Evolutionary conservation across 2,329 filamentous ascomycete genomes (phyloP).

Genomic region (Cladosporium sp.): DNA sequence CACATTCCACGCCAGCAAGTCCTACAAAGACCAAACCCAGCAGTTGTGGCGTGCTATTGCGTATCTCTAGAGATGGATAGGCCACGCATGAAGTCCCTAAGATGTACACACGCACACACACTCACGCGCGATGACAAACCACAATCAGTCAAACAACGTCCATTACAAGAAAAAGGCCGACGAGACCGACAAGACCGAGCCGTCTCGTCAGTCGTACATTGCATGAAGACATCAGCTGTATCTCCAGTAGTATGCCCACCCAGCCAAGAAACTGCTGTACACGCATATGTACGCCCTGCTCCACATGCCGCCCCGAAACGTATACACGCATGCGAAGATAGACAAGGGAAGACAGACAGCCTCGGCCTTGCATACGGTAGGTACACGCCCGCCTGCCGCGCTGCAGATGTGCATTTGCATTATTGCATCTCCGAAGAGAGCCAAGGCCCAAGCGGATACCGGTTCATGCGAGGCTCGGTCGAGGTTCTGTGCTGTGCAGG

Average conservation of each 20-base stretch:
- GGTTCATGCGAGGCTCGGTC: slow-evolving; percentile 4
- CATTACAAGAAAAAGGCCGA: too few species aligned
- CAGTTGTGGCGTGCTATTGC: background rate
- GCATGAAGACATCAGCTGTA: slow-evolving; percentile 11
- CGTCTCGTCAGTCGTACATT: background rate
- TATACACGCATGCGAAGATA: background rate
- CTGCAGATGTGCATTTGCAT: background rate
- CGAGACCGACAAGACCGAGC: background rate
- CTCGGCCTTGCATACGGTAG: too few species aligned
- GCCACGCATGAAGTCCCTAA: too few species aligned
- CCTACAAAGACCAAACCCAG: background rate
- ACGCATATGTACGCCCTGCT: background rate
- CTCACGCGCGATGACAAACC: too few species aligned
- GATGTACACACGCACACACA: too few species aligned
- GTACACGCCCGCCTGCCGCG: too few species aligned
- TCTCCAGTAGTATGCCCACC: background rate
- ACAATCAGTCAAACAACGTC: too few species aligned
- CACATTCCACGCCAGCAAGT: background rate
- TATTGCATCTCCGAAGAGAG: background rate
- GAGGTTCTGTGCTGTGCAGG: too few species aligned
- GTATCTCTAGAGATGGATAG: too few species aligned
- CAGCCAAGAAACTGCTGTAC: background rate
- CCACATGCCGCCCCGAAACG: background rate
- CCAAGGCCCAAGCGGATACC: slow-evolving; percentile 6
- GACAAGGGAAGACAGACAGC: background rate